These are phyloP conservation scores for Hansenula anomala DNA, from an alignment of 1,139 yeast species.

Conservation along the genomic window DNA sequence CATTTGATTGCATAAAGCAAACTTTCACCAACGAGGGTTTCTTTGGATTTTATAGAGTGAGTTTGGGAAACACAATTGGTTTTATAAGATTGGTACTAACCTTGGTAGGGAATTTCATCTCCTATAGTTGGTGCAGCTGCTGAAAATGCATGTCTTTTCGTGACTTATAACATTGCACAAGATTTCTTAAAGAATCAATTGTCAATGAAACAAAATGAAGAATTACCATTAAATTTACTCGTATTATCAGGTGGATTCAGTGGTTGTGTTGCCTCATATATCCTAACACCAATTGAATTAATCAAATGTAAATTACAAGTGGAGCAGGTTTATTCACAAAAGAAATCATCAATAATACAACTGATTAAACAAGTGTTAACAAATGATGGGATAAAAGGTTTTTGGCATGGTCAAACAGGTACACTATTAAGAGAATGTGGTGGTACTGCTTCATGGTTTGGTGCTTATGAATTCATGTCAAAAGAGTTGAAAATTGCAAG, in stretches of 20 bases:
- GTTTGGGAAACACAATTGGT: slow-evolving; percentile 12
- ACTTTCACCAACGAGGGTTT: slow-evolving; percentile 69
- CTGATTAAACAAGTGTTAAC: slow-evolving; percentile 41
- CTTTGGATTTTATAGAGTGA: slow-evolving; percentile 44
- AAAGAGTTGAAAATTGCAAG: slow-evolving; percentile 30
- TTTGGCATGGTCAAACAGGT: slow-evolving; percentile 88
- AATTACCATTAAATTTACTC: slow-evolving; percentile 35
- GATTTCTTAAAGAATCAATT: slow-evolving; percentile 23
- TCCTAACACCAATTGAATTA: slow-evolving; percentile 85
- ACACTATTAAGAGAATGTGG: slow-evolving; percentile 80
- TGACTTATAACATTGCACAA: slow-evolving; percentile 51
- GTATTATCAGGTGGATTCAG: slow-evolving; percentile 72
- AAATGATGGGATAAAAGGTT: slow-evolving; percentile 53
- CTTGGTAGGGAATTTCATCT: slow-evolving; percentile 53
- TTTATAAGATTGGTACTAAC: slow-evolving; percentile 32
- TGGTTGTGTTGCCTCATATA: slow-evolving; percentile 79
- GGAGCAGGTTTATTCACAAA: slow-evolving; percentile 34
- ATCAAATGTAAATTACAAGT: slow-evolving; percentile 89
- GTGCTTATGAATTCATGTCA: slow-evolving; percentile 66
- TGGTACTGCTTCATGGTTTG: slow-evolving; percentile 95
- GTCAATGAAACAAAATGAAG: slow-evolving; percentile 14
- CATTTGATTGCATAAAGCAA: slow-evolving; percentile 54
- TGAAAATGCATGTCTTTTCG: slow-evolving; percentile 73
- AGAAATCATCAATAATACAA: slow-evolving; percentile 24
- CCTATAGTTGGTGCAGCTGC: slow-evolving; percentile 86